A percentile compares a stretch with the other conserved stretches of the same genome.
Conservation (phyloP, 768 basidiomycete species). For the Tephrocybe sp. region DNA sequence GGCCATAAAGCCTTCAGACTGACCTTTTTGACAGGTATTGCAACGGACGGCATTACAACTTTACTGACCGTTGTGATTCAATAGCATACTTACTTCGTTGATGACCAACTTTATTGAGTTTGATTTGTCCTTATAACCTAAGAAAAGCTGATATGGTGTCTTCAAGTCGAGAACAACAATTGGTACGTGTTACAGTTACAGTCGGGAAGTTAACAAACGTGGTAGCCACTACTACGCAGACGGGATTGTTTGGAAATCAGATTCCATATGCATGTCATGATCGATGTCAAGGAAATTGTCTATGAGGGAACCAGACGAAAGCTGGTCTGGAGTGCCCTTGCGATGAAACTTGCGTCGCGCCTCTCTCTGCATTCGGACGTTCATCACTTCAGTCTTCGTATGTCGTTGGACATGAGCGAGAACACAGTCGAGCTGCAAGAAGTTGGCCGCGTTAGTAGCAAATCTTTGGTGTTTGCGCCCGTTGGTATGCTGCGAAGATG, state of each 20-base stretch:
- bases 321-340: not conserved
- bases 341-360: slow-evolving; percentile 7
- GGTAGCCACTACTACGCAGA: not conserved
- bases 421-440: slow-evolving; percentile 73
- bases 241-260: not conserved
- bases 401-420: slow-evolving; percentile 59
- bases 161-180: no score
- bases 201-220: not conserved
- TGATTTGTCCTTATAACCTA: no score
- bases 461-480: slow-evolving; percentile 80
- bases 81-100: not conserved
- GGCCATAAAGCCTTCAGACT: not conserved
- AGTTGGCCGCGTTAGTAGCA: slow-evolving; percentile 77
- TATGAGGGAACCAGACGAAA: not conserved
- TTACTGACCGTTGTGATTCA: slow-evolving; percentile 52
- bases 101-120: no score
- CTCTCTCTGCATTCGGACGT: slow-evolving; percentile 24
- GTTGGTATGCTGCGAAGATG: slow-evolving; percentile 59
- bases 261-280: not conserved
- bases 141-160: no score
- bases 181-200: slow-evolving; percentile 7
- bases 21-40: slow-evolving; percentile 41
- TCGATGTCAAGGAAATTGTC: not conserved
- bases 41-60: slow-evolving; percentile 56
- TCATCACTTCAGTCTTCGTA: slow-evolving; percentile 32